A percentile compares a stretch with the other conserved stretches of the same genome.
Conservation (phyloP, 1,139 yeast genomes). For the Magnusiomyces suaveolens region DNA sequence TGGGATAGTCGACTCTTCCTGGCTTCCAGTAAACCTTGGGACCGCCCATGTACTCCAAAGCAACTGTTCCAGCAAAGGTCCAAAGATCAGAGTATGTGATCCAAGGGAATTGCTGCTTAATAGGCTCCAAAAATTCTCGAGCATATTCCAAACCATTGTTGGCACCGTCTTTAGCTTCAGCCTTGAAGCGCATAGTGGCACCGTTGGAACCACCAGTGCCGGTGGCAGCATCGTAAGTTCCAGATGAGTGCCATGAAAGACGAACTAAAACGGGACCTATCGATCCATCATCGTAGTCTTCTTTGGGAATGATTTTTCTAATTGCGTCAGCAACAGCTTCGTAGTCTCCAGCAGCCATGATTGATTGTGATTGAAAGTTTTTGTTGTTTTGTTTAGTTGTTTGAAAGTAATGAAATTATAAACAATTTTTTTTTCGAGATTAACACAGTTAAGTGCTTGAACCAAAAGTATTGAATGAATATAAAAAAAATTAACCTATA, state of each 20-base stretch:
- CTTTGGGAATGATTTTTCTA: constrained; percentile 60
- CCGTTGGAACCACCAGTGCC: constrained; percentile 64
- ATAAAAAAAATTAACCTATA: not conserved
- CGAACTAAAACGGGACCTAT: constrained; percentile 56
- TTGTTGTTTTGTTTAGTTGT: not conserved
- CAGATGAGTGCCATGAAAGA: constrained; percentile 64
- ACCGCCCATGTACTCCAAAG: constrained; percentile 54
- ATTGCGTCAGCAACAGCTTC: constrained; percentile 73
- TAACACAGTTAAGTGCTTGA: too few relatives aligned
- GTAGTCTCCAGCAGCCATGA: constrained; percentile 36
- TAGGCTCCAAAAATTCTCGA: constrained; percentile 45
- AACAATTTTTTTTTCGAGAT: too few relatives aligned
- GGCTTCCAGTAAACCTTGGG: constrained; percentile 50
- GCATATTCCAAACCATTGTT: constrained; percentile 54
- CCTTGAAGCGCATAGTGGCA: constrained; percentile 48
- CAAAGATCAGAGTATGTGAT: constrained; percentile 57
- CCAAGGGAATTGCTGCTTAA: constrained; percentile 49
- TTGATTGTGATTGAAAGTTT: not conserved
- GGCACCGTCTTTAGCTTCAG: constrained; percentile 43
- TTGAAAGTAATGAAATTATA: too few relatives aligned
- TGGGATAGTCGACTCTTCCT: constrained; percentile 52
- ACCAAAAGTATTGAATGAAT: too few relatives aligned
- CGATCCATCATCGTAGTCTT: constrained; percentile 63
- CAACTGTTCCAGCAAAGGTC: constrained; percentile 55
- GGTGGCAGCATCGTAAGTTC: constrained; percentile 47